Conservation (phyloP, 805 yeast species). For the Zygoascus tannicola region DNA sequence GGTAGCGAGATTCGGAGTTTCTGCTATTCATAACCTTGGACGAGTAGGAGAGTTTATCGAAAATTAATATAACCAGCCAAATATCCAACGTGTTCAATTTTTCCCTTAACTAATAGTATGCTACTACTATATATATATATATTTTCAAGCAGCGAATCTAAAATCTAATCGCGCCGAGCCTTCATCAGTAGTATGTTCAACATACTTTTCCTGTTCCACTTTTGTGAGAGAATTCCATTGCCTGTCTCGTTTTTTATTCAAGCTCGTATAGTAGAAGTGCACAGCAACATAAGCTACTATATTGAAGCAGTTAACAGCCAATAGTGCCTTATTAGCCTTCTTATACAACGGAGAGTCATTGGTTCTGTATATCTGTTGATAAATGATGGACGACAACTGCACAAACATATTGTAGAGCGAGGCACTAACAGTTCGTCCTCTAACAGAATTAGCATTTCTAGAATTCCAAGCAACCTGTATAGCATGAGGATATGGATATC, state of each 20-base stretch:
- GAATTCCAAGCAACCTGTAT: slow-evolving; percentile 54
- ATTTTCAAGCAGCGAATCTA: slow-evolving; percentile 23
- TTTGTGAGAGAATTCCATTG: slow-evolving; percentile 43
- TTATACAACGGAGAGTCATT: slow-evolving; percentile 53
- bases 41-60: background rate
- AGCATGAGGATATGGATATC: slow-evolving; percentile 39
- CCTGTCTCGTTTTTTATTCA: slow-evolving; percentile 29
- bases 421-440: slow-evolving; percentile 56
- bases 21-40: slow-evolving; percentile 5
- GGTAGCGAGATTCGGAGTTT: slow-evolving; percentile 4
- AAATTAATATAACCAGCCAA: too few relatives aligned
- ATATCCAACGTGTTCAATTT: too few relatives aligned
- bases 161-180: slow-evolving; percentile 56
- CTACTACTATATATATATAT: too few relatives aligned
- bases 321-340: slow-evolving; percentile 40
- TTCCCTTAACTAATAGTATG: too few relatives aligned
- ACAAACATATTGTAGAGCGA: slow-evolving; percentile 57
- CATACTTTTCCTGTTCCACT: slow-evolving; percentile 44
- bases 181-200: slow-evolving; percentile 36
- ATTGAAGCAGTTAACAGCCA: slow-evolving; percentile 20
- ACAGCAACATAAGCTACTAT: slow-evolving; percentile 6
- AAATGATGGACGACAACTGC: slow-evolving; percentile 47
- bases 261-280: slow-evolving; percentile 26
- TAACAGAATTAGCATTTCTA: slow-evolving; percentile 50
- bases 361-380: slow-evolving; percentile 46